Evolutionary conservation across 2,329 filamentous ascomycete species (phyloP), one percentile per base, ranked within the genome.

Genomic region (Penicillium crustosum): DNA sequence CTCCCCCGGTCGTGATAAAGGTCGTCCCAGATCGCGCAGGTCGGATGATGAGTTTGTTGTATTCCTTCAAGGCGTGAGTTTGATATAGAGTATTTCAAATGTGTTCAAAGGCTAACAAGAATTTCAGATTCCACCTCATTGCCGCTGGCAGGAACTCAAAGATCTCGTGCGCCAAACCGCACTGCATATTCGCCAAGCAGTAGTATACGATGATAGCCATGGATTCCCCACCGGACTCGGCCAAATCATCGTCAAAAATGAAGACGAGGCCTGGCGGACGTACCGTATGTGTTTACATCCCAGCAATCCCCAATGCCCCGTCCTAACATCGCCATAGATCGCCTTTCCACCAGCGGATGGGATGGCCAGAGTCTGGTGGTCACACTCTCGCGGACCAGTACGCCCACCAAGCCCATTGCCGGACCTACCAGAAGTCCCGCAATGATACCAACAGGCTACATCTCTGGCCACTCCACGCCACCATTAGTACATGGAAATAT

Each of bases 111-210:
- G 19, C 55, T 64, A 62, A 64, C 58, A 48, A 50, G 12, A 45
- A 56, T 27, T 35, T 17, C 42, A 78, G 76, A 75, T 78, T 52
- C 76, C 76, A 49, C 65, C 73, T 12, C 75, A 77, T 57, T 77
- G 76, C 55, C 75, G 76, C 56, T 78, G 76, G 76, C 76, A 78
- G 63, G 76, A 78, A 63, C 61, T 78, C 41, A 78, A 78, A 55
- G 76, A 78, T 55, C 62, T 77, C n/a, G 73, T 78, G 19, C 76
- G 76, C 21, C 75, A 78, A 60, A 77, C 75, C 25, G 76, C 76
- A 31, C 57, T 75, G 42, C 76, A 78, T 61, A 77, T 78, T 54
- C 74, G 75, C 35, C 75, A 78, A 57, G 76, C 76, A 0, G 76
- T 78, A 19, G 76, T 78, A 21, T 78, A 77, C 53, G 76, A 78